A percentile compares a stretch with the other conserved stretches of the same genome.
These are phyloP conservation scores for Fusarium nanum DNA, from an alignment of 2,329 filamentous ascomycete species.

Conservation along the genomic window DNA sequence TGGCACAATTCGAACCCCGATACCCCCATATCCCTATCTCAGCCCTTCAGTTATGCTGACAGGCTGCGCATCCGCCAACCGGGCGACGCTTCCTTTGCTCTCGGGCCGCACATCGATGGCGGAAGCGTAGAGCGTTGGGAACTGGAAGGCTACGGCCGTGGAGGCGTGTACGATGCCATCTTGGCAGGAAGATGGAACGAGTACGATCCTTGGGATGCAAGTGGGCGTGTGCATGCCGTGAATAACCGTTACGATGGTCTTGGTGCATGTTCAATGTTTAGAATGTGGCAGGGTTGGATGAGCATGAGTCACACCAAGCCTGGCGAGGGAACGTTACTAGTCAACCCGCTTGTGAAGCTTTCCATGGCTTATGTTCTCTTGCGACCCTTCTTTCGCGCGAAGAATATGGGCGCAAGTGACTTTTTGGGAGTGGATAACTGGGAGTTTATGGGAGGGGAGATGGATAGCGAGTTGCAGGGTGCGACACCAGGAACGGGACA, in stretches of 20 bases:
- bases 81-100: constrained; percentile 75
- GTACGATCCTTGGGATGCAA: constrained; percentile 86
- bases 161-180: constrained; percentile 78
- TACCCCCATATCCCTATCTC: constrained; percentile 60
- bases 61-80: constrained; percentile 77
- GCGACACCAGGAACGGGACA: constrained; percentile 76
- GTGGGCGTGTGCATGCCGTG: constrained; percentile 72
- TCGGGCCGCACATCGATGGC: constrained; percentile 79
- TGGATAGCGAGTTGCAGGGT: constrained; percentile 75
- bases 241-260: constrained; percentile 84
- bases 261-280: constrained; percentile 85
- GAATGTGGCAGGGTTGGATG: constrained; percentile 92
- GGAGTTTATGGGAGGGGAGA: constrained; percentile 62
- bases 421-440: constrained; percentile 69
- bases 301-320: constrained; percentile 79
- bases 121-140: constrained; percentile 83
- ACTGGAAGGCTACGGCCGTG: constrained; percentile 71
- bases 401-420: constrained; percentile 45
- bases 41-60: constrained; percentile 76
- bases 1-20: constrained; percentile 67
- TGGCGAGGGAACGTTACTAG: constrained; percentile 81
- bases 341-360: constrained; percentile 81
- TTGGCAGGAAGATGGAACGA: constrained; percentile 81
- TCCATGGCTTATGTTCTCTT: constrained; percentile 85
- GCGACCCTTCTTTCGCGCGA: constrained; percentile 81